These are phyloP conservation scores for Gaultheria prostrata DNA, from an alignment of 148 eudicot genomes.

Conservation along the genomic window DNA sequence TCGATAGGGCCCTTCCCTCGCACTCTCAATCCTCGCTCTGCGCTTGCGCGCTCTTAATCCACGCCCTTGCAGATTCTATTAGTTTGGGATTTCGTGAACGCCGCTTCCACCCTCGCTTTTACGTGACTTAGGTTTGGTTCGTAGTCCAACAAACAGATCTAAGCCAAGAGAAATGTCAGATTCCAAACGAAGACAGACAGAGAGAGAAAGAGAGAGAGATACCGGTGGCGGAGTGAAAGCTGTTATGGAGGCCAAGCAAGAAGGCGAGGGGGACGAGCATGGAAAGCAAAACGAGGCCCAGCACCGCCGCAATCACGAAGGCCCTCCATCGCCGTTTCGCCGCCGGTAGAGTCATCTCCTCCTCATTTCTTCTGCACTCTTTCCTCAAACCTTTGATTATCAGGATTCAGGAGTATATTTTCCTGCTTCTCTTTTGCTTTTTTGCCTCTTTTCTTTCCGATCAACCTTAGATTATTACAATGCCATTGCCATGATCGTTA, in stretches of 20 bases:
- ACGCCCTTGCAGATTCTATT: neutral
- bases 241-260: conserved; percentile 79
- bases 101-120: too few relatives aligned
- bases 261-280: conserved; percentile 93
- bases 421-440: neutral
- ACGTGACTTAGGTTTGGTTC: neutral
- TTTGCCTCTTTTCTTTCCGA: neutral
- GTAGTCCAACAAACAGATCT: neutral
- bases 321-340: conserved; percentile 81
- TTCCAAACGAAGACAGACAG: neutral
- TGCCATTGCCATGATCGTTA: neutral
- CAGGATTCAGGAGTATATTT: neutral
- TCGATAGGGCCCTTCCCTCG: neutral
- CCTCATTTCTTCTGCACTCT: neutral
- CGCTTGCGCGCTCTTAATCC: too few relatives aligned
- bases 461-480: neutral
- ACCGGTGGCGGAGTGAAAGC: conserved; percentile 61
- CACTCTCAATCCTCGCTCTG: neutral
- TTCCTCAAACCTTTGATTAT: neutral
- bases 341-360: conserved; percentile 8
- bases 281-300: conserved; percentile 84
- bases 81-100: neutral
- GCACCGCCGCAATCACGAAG: conserved; percentile 70
- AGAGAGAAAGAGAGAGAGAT: conserved; percentile 7
- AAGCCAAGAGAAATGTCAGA: neutral